Conservation (phyloP, 352 stramenopile species). For the Hyaloperonospora brassicae region DNA sequence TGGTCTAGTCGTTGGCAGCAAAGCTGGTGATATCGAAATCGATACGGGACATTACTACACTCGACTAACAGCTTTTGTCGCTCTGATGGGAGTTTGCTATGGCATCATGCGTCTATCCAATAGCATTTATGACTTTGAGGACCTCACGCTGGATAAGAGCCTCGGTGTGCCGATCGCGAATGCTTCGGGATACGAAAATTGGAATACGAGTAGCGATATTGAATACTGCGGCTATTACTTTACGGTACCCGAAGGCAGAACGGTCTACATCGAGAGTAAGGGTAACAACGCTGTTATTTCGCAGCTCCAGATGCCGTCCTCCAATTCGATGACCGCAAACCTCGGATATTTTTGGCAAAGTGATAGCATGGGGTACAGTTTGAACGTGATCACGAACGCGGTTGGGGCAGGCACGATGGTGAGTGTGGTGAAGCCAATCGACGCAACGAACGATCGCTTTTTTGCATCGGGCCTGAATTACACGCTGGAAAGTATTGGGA, state of each 20-base stretch:
- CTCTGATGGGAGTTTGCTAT: slow-evolving; percentile 59
- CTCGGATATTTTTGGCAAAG: slow-evolving; percentile 65
- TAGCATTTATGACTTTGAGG: slow-evolving; percentile 53
- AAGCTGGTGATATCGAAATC: slow-evolving; percentile 76
- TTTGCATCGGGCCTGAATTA: slow-evolving; percentile 25
- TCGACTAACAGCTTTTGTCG: slow-evolving; percentile 53
- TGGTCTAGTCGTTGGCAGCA: slow-evolving; percentile 69
- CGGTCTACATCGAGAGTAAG: slow-evolving; percentile 39
- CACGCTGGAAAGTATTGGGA: slow-evolving; percentile 33
- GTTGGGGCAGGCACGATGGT: slow-evolving; percentile 44
- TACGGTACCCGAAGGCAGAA: slow-evolving; percentile 36
- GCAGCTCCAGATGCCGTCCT: slow-evolving; percentile 33
- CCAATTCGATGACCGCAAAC: slow-evolving; percentile 41
- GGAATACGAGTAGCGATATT: slow-evolving; percentile 27
- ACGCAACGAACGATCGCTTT: slow-evolving; percentile 46
- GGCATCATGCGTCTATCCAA: slow-evolving; percentile 54
- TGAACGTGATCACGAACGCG: slow-evolving; percentile 59
- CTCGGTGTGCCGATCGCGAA: slow-evolving; percentile 25
- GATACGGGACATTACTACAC: slow-evolving; percentile 85
- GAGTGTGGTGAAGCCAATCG: slow-evolving; percentile 59
- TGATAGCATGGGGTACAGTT: slow-evolving; percentile 45
- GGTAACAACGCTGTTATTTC: slow-evolving; percentile 37
- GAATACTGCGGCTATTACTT: slow-evolving; percentile 76
- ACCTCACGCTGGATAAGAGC: slow-evolving; percentile 25
- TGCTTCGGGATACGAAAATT: slow-evolving; percentile 39